These are phyloP conservation scores for Annulohypoxylon truncatum DNA, from an alignment of 2,329 filamentous ascomycete genomes.

Conservation along the genomic window DNA sequence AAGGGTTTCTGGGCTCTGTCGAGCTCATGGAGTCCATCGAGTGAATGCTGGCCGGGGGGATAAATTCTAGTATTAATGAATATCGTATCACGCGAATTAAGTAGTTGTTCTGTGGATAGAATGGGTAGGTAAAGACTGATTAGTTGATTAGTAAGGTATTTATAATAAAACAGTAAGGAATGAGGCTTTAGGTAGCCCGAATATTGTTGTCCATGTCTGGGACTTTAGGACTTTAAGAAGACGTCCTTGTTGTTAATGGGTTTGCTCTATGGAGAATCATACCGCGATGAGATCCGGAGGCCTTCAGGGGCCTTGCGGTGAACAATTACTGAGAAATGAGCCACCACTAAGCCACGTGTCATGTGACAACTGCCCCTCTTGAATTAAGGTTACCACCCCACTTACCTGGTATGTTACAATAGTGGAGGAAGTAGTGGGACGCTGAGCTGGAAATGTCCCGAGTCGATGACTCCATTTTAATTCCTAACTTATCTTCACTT, in stretches of 20 bases:
- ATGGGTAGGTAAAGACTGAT: not conserved
- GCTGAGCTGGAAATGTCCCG: not conserved
- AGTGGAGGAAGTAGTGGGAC: not conserved
- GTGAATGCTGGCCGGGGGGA: no score
- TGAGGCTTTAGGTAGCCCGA: not conserved
- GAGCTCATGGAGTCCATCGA: not conserved
- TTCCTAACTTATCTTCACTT: not conserved
- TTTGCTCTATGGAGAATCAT: not conserved
- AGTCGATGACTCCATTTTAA: not conserved
- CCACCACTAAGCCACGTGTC: not conserved
- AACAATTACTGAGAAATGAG: not conserved
- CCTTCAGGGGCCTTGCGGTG: not conserved
- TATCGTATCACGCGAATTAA: not conserved
- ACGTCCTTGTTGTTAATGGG: not conserved
- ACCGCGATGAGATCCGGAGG: not conserved
- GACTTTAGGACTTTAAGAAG: not conserved
- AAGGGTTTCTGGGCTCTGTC: not conserved
- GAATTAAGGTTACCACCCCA: not conserved
- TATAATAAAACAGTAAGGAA: not conserved
- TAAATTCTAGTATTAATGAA: not conserved
- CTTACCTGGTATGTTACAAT: not conserved
- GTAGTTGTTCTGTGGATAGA: not conserved
- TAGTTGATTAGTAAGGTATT: not conserved
- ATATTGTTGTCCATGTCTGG: not conserved
- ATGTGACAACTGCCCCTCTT: constrained; percentile 1